Evolutionary conservation across 768 basidiomycete genomes (phyloP).

Genomic region (Filobasidium floriforme): DNA sequence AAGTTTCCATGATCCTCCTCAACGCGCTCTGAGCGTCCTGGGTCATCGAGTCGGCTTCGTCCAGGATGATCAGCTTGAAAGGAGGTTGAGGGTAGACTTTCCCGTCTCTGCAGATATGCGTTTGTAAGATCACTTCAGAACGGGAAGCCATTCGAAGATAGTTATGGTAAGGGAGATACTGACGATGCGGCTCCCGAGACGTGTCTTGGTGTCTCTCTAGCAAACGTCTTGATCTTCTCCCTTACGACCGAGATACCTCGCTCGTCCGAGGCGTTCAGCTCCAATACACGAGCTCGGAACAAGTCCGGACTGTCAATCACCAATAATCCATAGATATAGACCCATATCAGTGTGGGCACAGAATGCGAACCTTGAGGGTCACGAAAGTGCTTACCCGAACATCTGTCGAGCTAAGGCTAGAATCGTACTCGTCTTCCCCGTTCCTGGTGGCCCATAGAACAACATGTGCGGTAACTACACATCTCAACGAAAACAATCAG

Average conservation of each 20-base stretch:
- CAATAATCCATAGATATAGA: neutral
- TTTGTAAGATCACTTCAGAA: too few species aligned
- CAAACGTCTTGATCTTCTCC: slow-evolving; percentile 98
- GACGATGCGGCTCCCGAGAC: slow-evolving; percentile 38
- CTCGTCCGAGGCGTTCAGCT: slow-evolving; percentile 97
- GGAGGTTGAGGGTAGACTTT: slow-evolving; percentile 91
- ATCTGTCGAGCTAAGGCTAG: slow-evolving; percentile 86
- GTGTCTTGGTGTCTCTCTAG: slow-evolving; percentile 49
- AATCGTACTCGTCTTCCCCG: slow-evolving; percentile 95
- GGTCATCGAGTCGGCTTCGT: slow-evolving; percentile 99
- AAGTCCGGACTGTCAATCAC: slow-evolving; percentile 68
- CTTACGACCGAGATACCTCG: slow-evolving; percentile 93
- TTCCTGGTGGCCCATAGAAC: slow-evolving; percentile 98
- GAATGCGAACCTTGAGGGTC: slow-evolving; percentile 60
- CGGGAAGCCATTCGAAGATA: too few species aligned
- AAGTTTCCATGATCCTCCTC: slow-evolving; percentile 99
- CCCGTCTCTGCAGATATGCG: slow-evolving; percentile 33
- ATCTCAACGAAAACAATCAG: neutral
- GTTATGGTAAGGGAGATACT: slow-evolving; percentile 17
- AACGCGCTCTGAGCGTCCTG: slow-evolving; percentile 97
- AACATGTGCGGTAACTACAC: slow-evolving; percentile 95
- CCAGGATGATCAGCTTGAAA: slow-evolving; percentile 96
- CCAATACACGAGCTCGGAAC: slow-evolving; percentile 83
- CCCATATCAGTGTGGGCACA: slow-evolving; percentile 71
- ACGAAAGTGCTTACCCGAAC: slow-evolving; percentile 88